Conservation (phyloP, 1,139 yeast species). For the Wickerhamomyces sp. region DNA sequence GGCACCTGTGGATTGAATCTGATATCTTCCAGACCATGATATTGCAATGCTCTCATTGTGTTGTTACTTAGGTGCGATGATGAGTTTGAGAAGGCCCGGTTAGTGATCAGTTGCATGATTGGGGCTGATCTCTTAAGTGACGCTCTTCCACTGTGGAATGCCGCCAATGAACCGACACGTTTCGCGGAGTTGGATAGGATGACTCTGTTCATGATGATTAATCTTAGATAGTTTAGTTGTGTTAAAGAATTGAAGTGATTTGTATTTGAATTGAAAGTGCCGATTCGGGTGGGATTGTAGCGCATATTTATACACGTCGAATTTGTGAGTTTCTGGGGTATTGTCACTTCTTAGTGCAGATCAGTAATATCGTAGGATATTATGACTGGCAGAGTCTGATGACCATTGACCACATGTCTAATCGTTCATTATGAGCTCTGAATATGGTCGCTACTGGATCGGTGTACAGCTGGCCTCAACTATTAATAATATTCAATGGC, state of each 20-base stretch:
- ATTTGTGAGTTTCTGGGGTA: too few relatives aligned
- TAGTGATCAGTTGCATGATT: background rate
- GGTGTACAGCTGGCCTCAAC: too few relatives aligned
- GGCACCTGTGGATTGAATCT: constrained; percentile 37
- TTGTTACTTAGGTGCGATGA: background rate
- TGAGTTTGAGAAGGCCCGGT: background rate
- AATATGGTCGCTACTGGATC: too few relatives aligned
- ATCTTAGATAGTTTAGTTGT: background rate
- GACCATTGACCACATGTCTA: too few relatives aligned
- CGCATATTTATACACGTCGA: too few relatives aligned
- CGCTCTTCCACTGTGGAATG: background rate
- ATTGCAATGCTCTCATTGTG: constrained; percentile 50
- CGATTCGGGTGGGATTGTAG: too few relatives aligned
- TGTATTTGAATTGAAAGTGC: too few relatives aligned
- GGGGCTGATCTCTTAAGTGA: background rate
- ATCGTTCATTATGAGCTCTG: too few relatives aligned
- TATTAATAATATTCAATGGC: too few relatives aligned
- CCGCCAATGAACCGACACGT: background rate
- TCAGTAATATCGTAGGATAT: too few relatives aligned
- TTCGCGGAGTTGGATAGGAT: background rate
- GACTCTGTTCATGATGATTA: background rate
- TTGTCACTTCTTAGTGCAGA: too few relatives aligned
- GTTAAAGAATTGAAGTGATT: background rate
- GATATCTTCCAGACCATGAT: constrained; percentile 45
- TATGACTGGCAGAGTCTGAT: too few relatives aligned